Base-by-base conservation (phyloP, 139 green algal genomes). In the Bryopsis sp. region DNA sequence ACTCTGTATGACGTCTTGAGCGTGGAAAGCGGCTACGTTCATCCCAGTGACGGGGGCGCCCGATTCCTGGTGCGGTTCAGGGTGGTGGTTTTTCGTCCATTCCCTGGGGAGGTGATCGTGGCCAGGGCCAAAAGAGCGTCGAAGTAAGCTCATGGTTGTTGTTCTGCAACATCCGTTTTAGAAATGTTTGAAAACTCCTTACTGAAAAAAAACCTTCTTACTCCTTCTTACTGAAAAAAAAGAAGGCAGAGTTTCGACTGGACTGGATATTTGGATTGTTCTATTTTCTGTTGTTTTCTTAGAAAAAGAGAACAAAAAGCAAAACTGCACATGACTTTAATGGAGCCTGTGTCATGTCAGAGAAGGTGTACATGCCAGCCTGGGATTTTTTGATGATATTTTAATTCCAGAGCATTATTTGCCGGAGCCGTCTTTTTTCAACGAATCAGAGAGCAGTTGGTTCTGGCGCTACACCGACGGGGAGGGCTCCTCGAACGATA, bases 331-430 rank as follows among this genome's bases (percentile, higher is more conserved):
- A 50, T 50, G 43, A 50, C 43, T 26, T 50, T 11, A 34, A 2
- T 50, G 1, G 33, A n/a, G 4, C 35, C 33, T 31, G 54, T 29
- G 39, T 28, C 4, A n/a, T 29, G 34, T 39, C 72, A 92, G 84
- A 63, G 58, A 77, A 4, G 89, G 89, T 0, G 46, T 95, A 11
- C 60, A 78, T 7, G 68, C 96, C 2, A 84, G 71, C n/a, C 47
- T 97, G 2, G 92, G 86, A 15, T 97, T 97, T 76, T 97, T 97
- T 43, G 73, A 88, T 2, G 92, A 97, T 68, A 71, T 97, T 0
- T n/a, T 85, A 22, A 83, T 97, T 8, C 88, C 88, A 1, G 78
- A 85, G 36, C 74, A 93, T 26, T 64, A 67, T 46, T n/a, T 50
- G 5, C 76, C 79, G 22, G 78, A 85, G 7, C 83, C 86, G 0